Conservation (phyloP, 1,139 yeast species). For the Pichia sorboxylosa region DNA sequence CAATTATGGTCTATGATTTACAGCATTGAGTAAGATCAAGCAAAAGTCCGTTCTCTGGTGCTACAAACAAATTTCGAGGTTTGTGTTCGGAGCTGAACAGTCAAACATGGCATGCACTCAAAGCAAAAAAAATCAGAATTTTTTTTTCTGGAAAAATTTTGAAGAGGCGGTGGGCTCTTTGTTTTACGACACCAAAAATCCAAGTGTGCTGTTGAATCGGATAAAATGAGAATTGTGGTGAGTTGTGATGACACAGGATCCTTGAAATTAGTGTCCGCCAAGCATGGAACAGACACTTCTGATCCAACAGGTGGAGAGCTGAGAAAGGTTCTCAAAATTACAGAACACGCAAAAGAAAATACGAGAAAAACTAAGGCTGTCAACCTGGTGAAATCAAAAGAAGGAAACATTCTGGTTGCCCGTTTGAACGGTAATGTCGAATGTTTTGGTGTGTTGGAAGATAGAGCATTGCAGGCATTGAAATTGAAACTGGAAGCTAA, state of each 20-base stretch:
- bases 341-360: slow-evolving; percentile 10
- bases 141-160: no score
- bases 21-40: no score
- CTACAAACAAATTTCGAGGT: no score
- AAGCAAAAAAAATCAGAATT: no score
- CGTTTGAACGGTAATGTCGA: slow-evolving; percentile 32
- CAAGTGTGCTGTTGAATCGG: no score
- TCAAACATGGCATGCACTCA: background rate
- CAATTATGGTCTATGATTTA: no score
- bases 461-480: no score
- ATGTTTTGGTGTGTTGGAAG: slow-evolving; percentile 8
- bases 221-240: slow-evolving; percentile 40
- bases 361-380: slow-evolving; percentile 15
- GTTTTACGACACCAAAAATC: no score
- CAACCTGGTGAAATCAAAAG: slow-evolving; percentile 14
- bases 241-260: slow-evolving; percentile 49
- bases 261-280: slow-evolving; percentile 44
- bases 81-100: no score
- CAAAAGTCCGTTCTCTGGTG: no score
- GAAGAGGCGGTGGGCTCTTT: no score
- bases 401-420: slow-evolving; percentile 29
- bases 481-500: background rate
- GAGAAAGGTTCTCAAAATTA: slow-evolving; percentile 4
- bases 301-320: slow-evolving; percentile 16
- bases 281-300: slow-evolving; percentile 60